Conservation (phyloP, 2,329 filamentous ascomycete genomes). For the Botrytis cinerea region DNA sequence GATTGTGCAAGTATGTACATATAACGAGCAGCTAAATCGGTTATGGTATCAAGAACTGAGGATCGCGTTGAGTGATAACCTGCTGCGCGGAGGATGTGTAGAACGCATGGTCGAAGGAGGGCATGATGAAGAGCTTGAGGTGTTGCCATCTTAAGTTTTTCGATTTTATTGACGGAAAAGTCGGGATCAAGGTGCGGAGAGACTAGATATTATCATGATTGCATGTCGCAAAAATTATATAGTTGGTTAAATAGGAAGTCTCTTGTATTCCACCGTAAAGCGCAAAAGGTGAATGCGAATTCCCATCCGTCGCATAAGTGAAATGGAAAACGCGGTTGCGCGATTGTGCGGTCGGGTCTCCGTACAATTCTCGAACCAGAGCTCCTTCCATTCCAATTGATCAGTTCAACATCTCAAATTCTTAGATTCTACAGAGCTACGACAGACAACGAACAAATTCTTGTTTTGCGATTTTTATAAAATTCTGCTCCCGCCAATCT, state of each 20-base stretch:
- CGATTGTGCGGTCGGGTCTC: constrained; percentile 14
- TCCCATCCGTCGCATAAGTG: background rate
- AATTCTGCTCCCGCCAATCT: background rate
- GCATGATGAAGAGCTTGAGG: constrained; percentile 64
- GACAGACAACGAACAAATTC: background rate
- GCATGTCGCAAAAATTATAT: constrained; percentile 20
- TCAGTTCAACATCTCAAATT: background rate
- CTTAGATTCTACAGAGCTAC: background rate
- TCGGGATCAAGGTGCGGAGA: constrained; percentile 31
- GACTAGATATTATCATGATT: constrained; percentile 36
- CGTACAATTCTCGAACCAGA: constrained; percentile 27
- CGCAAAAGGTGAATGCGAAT: background rate
- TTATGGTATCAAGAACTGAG: constrained; percentile 82
- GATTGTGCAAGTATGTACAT: constrained; percentile 71
- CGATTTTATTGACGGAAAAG: constrained; percentile 20
- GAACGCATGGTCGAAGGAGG: constrained; percentile 80
- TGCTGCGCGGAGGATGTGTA: constrained; percentile 88
- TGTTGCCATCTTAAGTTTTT: constrained; percentile 43
- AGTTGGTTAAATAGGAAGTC: background rate
- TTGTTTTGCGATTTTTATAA: background rate
- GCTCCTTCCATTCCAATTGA: background rate
- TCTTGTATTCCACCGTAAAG: background rate
- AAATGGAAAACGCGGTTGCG: constrained; percentile 21
- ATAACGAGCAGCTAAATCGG: constrained; percentile 83
- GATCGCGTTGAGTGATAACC: constrained; percentile 84